These are phyloP conservation scores for Saksenaea oblongispora DNA, from an alignment of 371 early-diverging fungal genomes.

Conservation along the genomic window DNA sequence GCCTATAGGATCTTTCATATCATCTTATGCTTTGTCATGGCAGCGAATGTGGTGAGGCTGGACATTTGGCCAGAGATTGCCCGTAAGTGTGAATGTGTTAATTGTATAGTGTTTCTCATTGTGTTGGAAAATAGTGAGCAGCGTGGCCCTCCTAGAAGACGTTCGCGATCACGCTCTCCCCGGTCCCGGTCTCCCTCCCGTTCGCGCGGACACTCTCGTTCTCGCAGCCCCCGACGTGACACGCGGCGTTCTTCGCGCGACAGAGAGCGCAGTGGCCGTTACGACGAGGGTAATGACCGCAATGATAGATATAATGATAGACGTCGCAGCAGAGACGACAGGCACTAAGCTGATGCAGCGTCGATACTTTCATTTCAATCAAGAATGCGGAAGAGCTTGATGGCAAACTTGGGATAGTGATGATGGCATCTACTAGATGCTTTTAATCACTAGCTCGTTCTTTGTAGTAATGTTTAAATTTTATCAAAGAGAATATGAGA, in stretches of 20 bases:
- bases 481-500: conserved; percentile 3
- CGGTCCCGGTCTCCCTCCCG: conserved; percentile 1
- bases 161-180: conserved; percentile 38
- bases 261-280: neutral
- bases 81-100: conserved; percentile 23
- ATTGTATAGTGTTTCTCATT: neutral
- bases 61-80: conserved; percentile 40
- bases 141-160: conserved; percentile 18
- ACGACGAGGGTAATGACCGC: conserved; percentile 5
- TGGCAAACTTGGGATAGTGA: conserved; percentile 54
- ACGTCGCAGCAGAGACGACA: conserved; percentile 5
- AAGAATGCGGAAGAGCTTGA: conserved; percentile 28
- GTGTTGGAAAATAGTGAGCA: conserved; percentile 5
- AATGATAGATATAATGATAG: conserved; percentile 5
- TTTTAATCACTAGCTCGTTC: neutral
- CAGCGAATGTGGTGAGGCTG: conserved; percentile 39
- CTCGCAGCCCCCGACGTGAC: conserved; percentile 10
- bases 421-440: conserved; percentile 47
- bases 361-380: neutral
- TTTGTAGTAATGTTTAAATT: conserved; percentile 6
- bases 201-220: conserved; percentile 4
- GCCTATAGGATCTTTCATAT: neutral
- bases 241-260: conserved; percentile 2
- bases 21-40: neutral
- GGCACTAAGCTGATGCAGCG: conserved; percentile 3